phyloP scores from a whole-genome alignment of 768 basidiomycete species.

The Scleroderma citrinum region DNA sequence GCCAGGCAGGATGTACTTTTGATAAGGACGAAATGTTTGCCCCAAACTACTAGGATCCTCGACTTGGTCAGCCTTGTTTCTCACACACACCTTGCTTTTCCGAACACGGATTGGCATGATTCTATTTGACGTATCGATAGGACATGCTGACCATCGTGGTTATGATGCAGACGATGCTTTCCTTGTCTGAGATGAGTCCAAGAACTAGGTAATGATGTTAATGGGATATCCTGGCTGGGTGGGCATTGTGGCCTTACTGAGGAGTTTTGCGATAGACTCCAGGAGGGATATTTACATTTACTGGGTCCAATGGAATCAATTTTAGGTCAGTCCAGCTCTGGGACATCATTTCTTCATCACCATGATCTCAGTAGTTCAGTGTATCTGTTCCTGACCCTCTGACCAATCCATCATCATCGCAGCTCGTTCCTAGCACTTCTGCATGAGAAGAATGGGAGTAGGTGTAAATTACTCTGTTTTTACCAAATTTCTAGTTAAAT shows the following conservation, averaged over 20 bases:
- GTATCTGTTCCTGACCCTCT: background rate
- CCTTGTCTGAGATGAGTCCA: too few species aligned
- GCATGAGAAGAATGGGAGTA: background rate
- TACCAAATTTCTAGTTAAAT: background rate
- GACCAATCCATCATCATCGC: background rate
- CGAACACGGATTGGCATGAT: too few species aligned
- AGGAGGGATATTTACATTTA: background rate
- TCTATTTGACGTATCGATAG: too few species aligned
- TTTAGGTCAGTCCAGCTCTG: background rate
- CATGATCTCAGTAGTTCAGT: background rate
- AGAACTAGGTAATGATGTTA: too few species aligned
- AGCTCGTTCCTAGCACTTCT: background rate
- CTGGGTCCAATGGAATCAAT: background rate
- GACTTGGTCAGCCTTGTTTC: too few species aligned
- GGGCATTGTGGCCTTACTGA: background rate
- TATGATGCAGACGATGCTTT: too few species aligned
- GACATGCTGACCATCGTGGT: too few species aligned
- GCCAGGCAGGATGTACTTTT: too few species aligned
- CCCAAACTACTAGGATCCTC: too few species aligned
- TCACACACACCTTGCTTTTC: too few species aligned
- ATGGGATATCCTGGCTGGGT: background rate
- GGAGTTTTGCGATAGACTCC: background rate
- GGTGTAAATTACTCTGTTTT: background rate
- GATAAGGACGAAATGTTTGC: too few species aligned
- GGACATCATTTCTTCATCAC: background rate